Evolutionary conservation across 2,329 filamentous ascomycete species (phyloP), one percentile per base, ranked within the genome.

Genomic region (Grosmannia clavigera): DNA sequence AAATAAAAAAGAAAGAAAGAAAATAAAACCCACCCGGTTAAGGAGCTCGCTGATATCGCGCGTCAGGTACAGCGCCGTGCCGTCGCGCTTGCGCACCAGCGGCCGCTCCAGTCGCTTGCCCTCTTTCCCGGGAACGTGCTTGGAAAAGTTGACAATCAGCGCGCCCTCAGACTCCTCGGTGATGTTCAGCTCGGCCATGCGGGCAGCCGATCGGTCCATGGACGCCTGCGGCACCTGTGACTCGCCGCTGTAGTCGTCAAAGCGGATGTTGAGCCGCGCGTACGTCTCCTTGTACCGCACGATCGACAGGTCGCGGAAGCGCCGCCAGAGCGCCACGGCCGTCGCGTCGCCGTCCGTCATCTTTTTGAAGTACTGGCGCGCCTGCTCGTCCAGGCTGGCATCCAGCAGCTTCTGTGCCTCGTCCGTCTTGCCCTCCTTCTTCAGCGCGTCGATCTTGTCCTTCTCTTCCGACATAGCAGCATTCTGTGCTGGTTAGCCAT

Each of bases 1-100:
- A 12, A 58, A 25, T 16, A 12, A 31, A 25, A 48, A 48, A 16
- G 48, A 7, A 25, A 14, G 27, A 5, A 51, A 16, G 16, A 6
- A 16, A 29, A 50, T 0, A 65, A n/a, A 9, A 58, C 57, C 16
- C 50, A 58, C 57, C 60, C 88, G 82, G 67, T 84, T 81, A 58
- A 90, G 73, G 33, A 89, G 80, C 68, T 90, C 86, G 65, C 84
- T 87, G 63, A 92, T 86, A 70, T 92, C 87, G 65, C 88, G 83
- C 57, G 88, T 89, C 55, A 92, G 78, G 69, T 92, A 92, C 40
- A 90, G 79, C 50, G 86, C 87, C 14, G 86, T 90, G 60, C 88
- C 88, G 64, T 88, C 85, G 65, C 81, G 83, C 74, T 89, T 88
- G 65, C 85, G 81, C 61, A 91, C 80, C 59, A 91, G 81, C 31